phyloP scores from a whole-genome alignment of 2,329 filamentous ascomycete genomes.

The Lasiodiplodia sp. region DNA sequence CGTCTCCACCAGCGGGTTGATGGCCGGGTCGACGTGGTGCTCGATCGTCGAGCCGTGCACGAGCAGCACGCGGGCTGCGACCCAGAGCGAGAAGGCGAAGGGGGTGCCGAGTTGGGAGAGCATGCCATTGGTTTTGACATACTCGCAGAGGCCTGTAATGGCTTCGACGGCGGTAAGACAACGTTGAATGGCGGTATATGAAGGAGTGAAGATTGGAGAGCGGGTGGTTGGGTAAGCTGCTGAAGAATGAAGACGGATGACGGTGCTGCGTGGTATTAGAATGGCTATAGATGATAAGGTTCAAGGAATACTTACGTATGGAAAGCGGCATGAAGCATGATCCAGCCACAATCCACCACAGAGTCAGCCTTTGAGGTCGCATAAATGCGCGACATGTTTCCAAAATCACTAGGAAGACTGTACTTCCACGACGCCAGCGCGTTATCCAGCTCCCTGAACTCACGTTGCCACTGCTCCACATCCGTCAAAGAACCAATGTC shows the following conservation, averaged over 20 bases:
- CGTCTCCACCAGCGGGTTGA: constrained; percentile 82
- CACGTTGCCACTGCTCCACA: constrained; percentile 87
- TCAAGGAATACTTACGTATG: constrained; percentile 67
- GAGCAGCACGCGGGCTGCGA: constrained; percentile 83
- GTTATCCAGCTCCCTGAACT: constrained; percentile 84
- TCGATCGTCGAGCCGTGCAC: constrained; percentile 92
- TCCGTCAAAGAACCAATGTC: constrained; percentile 85
- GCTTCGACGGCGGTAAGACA: constrained; percentile 77
- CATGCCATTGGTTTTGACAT: constrained; percentile 75
- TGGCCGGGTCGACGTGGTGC: constrained; percentile 79
- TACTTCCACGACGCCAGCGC: constrained; percentile 85
- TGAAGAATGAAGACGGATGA: constrained; percentile 90
- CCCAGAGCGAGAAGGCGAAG: constrained; percentile 93
- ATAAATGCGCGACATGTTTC: constrained; percentile 82
- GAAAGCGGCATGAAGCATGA: constrained; percentile 90
- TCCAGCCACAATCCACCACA: constrained; percentile 78
- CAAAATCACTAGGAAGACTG: constrained; percentile 80
- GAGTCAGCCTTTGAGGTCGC: constrained; percentile 32
- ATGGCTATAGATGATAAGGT: neutral
- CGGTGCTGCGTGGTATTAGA: constrained; percentile 59
- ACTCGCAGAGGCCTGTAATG: constrained; percentile 78
- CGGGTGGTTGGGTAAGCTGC: constrained; percentile 90
- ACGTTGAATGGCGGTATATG: constrained; percentile 82
- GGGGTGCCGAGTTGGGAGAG: constrained; percentile 84
- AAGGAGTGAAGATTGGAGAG: constrained; percentile 88